Base-by-base conservation (phyloP, 768 basidiomycete genomes). In the Hygrocybe coccinea region DNA sequence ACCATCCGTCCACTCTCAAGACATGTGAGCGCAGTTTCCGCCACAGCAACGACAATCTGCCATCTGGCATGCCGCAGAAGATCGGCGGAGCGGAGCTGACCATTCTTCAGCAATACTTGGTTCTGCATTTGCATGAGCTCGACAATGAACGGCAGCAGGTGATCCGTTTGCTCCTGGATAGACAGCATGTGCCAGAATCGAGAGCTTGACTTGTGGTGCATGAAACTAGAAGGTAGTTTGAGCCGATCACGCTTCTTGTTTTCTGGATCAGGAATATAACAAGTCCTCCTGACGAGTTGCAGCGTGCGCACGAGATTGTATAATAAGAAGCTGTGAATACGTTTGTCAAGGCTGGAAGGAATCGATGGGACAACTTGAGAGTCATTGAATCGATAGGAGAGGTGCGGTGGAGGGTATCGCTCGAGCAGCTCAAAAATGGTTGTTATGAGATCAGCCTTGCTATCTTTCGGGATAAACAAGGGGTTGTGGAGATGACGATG, bases 361-460 rank as follows among this genome's bases (percentile, higher is more conserved):
- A 55, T 47, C 43, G 56, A 54, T 52, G 53, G 35, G 25, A 41
- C 45, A 33, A 52, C 45, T 56, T 48, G n/a, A 37, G 37, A 14
- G 44, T 38, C 44, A 10, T 49, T 25, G n/a, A 17, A 34, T 22
- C 55, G 39, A 52, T 52, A 38, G 34, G 45, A 47, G 9, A 19
- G 9, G 17, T 44, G 47, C 21, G 47, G 47, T 24, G 58, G 58
- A 7, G 58, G 60, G 44, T 51, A 62, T 46, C 36, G 29, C 38
- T 41, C 58, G 24, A 57, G 54, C 21, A 62, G 58, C n/a, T 59
- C 45, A 29, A 62, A 62, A 37, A 62, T 48, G 29, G 59, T 59
- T 41, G 59, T 58, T 22, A 57, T 37, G 19, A 62, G 56, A 45
- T 62, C 56, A 56, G 52, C 48, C 38, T 46, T 33, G 24, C 54